Conservation (phyloP, 2,329 filamentous ascomycete genomes). For the Diplodia mutila region DNA sequence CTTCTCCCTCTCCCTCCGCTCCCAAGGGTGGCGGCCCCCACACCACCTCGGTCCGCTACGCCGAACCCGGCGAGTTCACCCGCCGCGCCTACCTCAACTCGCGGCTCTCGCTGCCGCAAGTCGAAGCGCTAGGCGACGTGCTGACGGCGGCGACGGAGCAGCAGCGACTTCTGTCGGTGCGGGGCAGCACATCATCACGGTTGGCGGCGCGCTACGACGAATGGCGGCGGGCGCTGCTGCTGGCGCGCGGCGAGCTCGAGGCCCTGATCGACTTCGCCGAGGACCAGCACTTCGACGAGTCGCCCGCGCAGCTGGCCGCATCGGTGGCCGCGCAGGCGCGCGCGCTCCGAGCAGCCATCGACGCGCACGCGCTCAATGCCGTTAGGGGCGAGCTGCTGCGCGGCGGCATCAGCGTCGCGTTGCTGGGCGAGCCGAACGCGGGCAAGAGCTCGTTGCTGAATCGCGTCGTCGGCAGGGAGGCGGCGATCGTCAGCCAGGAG, state of each 20-base stretch:
- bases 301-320: slow-evolving; percentile 69
- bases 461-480: slow-evolving; percentile 83
- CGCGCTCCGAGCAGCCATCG: slow-evolving; percentile 65
- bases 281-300: slow-evolving; percentile 95
- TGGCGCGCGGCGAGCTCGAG: slow-evolving; percentile 87
- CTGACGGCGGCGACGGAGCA: slow-evolving; percentile 79
- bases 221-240: slow-evolving; percentile 78
- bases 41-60: slow-evolving; percentile 69
- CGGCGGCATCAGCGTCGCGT: slow-evolving; percentile 81
- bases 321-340: slow-evolving; percentile 70
- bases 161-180: slow-evolving; percentile 83
- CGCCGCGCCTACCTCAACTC: slow-evolving; percentile 86
- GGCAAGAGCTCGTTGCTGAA: slow-evolving; percentile 97
- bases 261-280: slow-evolving; percentile 97
- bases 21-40: neutral
- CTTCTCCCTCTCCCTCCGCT: neutral
- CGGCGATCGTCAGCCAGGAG: slow-evolving; percentile 91
- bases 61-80: slow-evolving; percentile 95
- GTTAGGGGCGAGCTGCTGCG: slow-evolving; percentile 81
- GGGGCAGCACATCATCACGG: slow-evolving; percentile 67
- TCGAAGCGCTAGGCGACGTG: slow-evolving; percentile 65
- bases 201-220: slow-evolving; percentile 77
- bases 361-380: slow-evolving; percentile 73
- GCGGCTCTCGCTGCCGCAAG: slow-evolving; percentile 83
- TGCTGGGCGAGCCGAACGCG: slow-evolving; percentile 89